Conservation (phyloP, 768 basidiomycete species). For the Lactarius vividus region DNA sequence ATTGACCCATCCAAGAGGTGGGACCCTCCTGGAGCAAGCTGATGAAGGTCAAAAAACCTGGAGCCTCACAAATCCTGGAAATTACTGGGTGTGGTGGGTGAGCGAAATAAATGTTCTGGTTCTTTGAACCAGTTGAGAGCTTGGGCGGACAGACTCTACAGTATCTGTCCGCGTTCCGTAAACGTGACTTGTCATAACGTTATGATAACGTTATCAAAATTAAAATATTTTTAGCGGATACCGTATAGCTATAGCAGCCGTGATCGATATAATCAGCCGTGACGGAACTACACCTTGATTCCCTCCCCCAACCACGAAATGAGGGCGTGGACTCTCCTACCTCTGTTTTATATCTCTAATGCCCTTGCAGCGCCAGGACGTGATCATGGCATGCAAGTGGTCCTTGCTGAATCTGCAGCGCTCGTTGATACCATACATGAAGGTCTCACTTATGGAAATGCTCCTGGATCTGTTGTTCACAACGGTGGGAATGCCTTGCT, state of each 20-base stretch:
- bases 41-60: too few relatives aligned
- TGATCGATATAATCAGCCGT: not conserved
- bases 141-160: too few relatives aligned
- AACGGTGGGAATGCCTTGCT: conserved; percentile 44
- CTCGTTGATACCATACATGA: conserved; percentile 25
- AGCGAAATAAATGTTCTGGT: too few relatives aligned
- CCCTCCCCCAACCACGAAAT: conserved; percentile 35
- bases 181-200: conserved; percentile 4
- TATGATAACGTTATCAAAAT: conserved; percentile 23
- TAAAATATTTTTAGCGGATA: conserved; percentile 12
- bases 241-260: too few relatives aligned
- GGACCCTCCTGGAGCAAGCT: too few relatives aligned
- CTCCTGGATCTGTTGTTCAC: conserved; percentile 38
- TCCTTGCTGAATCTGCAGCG: conserved; percentile 37
- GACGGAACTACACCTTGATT: not conserved
- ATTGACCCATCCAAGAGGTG: too few relatives aligned
- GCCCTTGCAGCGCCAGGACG: conserved; percentile 40
- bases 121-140: too few relatives aligned
- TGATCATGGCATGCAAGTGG: conserved; percentile 44
- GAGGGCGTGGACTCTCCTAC: conserved; percentile 39
- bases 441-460: conserved; percentile 19
- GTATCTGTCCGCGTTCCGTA: conserved; percentile 1
- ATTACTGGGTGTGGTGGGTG: too few relatives aligned
- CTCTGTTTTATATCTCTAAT: conserved; percentile 38
- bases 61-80: too few relatives aligned